Base-by-base conservation (phyloP, 169 alveolate species). In the Plasmodium gonderi region DNA sequence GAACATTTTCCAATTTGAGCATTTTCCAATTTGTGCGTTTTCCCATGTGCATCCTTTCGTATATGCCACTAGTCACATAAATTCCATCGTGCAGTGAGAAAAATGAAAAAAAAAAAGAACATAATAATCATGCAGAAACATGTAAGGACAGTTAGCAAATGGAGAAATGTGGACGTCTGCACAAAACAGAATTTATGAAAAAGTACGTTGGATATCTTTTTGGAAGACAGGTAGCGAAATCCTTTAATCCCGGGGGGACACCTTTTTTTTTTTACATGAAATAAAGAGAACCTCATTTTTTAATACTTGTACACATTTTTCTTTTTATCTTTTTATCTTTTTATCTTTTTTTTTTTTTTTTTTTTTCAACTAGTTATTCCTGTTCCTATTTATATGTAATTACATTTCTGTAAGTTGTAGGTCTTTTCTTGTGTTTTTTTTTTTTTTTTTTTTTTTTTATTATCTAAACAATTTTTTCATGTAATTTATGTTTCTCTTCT, bases 141-240 rank as follows among this genome's bases (percentile, higher is more conserved):
- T n/a, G n/a, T n/a, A n/a, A n/a, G n/a, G 26, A 29, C 2, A 3
- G 26, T 60, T 60, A 36, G 36, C 72, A 60, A 60, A n/a, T 60
- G 14, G 36, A n/a, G 26, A 29, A 20, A 6, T 29, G 17, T 36
- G 40, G 12, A 36, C 72, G 26, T 60, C 17, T 36, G 26, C 72
- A 29, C 7, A 29, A 8, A 4, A 4, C 51, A 6, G 40, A 12
- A 29, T 23, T 60, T 17, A 60, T 23, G 3, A n/a, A 6, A 60
- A 60, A 29, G 9, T 60, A 60, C 72, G 72, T 60, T 60, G 72
- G 38, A 60, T 60, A 60, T 60, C 72, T 60, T 60, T 60, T 60
- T 60, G 38, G 72, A 60, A 4, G 72, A 60, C 72, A 60, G 17
- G 0, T 60, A 60, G 72, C 72, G 72, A 60, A 60, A 1, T 60